phyloP scores from a whole-genome alignment of 441 rosid genomes.

The Croton setiger region DNA sequence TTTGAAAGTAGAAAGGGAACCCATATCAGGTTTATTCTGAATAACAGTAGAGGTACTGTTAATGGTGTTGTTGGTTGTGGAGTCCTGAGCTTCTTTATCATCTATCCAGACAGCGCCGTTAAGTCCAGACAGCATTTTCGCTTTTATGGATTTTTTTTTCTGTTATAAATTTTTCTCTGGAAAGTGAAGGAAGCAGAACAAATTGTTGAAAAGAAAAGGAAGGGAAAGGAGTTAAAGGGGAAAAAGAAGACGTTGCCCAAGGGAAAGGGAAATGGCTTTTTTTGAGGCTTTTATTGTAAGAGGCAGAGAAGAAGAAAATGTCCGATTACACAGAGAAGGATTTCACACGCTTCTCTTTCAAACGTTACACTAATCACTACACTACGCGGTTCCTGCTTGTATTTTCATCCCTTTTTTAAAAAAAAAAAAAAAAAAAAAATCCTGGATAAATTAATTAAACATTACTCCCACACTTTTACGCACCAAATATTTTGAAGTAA shows the following conservation, averaged over 20 bases:
- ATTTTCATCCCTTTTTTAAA: not conserved
- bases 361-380: constrained; percentile 39
- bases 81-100: constrained; percentile 34
- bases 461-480: too few relatives aligned
- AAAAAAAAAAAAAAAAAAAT: too few relatives aligned
- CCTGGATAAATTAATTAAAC: not conserved
- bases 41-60: constrained; percentile 16
- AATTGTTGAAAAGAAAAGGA: not conserved
- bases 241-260: constrained; percentile 39
- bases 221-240: not conserved
- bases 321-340: constrained; percentile 6
- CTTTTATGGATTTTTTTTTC: constrained; percentile 5
- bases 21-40: constrained; percentile 40
- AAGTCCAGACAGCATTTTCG: constrained; percentile 41
- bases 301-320: constrained; percentile 7
- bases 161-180: constrained; percentile 8
- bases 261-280: constrained; percentile 39
- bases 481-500: too few relatives aligned
- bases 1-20: constrained; percentile 35
- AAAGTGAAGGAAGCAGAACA: constrained; percentile 21
- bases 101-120: constrained; percentile 39
- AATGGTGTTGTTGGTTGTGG: constrained; percentile 28
- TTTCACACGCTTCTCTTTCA: constrained; percentile 23
- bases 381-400: constrained; percentile 4
- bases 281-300: constrained; percentile 15